Evolutionary conservation across 305 asterid species (phyloP), one percentile per base, ranked within the genome.

Genomic region (Striga hermonthica): DNA sequence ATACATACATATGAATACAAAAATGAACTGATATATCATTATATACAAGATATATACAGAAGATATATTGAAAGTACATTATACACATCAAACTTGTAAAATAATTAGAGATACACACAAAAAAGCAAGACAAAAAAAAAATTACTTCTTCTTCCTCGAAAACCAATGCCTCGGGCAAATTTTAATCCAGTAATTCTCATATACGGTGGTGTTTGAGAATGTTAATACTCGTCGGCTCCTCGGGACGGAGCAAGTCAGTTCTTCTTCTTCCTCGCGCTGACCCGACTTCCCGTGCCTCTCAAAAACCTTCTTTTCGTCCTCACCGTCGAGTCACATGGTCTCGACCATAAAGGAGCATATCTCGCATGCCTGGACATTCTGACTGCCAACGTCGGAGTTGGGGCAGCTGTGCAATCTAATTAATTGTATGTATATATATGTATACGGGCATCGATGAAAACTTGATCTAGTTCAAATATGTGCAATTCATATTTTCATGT

Each of bases 81-180:
- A 22, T 22, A 22, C 31, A 22, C 31, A 22, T 22, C 31, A 22
- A 22, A 22, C 31, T 22, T 22, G 31, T 22, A 22, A 22, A 22
- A 22, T 22, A 22, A 22, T 22, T 22, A 22, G 31, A 22, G 31
- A 22, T 22, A 22, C 31, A 22, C 2, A 22, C 31, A 22, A 22
- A 22, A 22, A 22, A 22, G 31, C 31, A 22, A 22, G 31, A 2
- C 31, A 22, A 22, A 22, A 22, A 22, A 22, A 22, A 2, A 22
- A 22, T 22, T 2, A 0, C 31, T 22, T 22, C 31, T 22, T 22
- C 31, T 22, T 22, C 31, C 31, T 22, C 36, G 95, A 91, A 53
- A 90, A 92, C 62, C 97, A 62, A 50, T 92, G 97, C 69, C 75
- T 89, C 82, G 89, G 72, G 77, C 98, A 92, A 28, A 83, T 77